Conservation (phyloP, 2,329 filamentous ascomycete genomes). For the Talaromyces sp. region DNA sequence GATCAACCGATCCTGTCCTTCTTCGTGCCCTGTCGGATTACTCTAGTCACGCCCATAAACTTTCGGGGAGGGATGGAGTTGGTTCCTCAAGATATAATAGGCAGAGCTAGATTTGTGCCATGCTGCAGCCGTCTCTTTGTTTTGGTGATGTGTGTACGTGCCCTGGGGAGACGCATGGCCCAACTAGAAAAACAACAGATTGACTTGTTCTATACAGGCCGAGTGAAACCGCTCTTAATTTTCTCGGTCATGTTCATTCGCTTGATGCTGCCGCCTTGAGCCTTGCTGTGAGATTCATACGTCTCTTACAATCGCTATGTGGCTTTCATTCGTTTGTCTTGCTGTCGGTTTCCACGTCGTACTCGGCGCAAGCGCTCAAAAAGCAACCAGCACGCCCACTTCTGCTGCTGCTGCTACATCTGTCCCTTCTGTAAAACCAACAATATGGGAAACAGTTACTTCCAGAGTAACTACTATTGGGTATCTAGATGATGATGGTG, state of each 20-base stretch:
- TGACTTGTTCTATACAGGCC: not conserved
- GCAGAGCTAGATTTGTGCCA: not conserved
- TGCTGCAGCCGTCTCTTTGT: not conserved
- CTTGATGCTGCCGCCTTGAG: not conserved
- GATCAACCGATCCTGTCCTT: not conserved
- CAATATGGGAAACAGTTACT: conserved; percentile 2
- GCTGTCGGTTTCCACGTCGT: not conserved
- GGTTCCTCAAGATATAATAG: not conserved
- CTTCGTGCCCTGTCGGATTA: not conserved
- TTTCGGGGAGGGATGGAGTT: not conserved
- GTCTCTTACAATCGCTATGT: conserved; percentile 2
- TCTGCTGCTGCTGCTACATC: not conserved
- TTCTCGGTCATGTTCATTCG: not conserved
- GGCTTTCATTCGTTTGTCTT: not conserved
- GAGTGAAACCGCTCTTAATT: not conserved
- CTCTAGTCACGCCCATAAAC: not conserved
- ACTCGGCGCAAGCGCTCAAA: not conserved
- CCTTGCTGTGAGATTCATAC: not conserved
- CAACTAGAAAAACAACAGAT: not conserved
- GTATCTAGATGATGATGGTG: not conserved
- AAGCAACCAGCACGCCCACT: not conserved
- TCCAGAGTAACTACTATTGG: not conserved
- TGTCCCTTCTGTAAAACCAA: not conserved
- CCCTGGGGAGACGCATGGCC: not conserved
- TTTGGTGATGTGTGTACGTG: not conserved